Evolutionary conservation across 371 early-diverging fungal genomes (phyloP).

Genomic region (Lichtheimia ornata): DNA sequence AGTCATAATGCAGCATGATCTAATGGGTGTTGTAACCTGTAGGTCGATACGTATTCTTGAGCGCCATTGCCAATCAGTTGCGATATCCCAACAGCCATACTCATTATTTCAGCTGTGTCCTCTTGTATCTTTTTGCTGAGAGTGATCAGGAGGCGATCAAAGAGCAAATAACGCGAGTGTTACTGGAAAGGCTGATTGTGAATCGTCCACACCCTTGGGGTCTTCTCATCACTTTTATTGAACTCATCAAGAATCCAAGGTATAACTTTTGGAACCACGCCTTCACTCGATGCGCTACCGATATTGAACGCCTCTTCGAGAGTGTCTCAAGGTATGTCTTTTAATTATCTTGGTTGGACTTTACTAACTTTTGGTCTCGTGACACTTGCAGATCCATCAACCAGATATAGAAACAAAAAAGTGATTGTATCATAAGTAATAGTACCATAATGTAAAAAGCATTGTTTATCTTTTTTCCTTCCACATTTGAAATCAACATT

Average conservation of each 20-base stretch:
- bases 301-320: slow-evolving; percentile 73
- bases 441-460: too few species aligned
- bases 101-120: slow-evolving; percentile 83
- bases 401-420: too few species aligned
- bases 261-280: slow-evolving; percentile 87
- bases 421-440: too few species aligned
- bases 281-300: slow-evolving; percentile 70
- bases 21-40: background rate
- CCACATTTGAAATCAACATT: too few species aligned
- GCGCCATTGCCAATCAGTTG: slow-evolving; percentile 94
- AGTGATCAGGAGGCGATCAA: slow-evolving; percentile 80
- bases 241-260: slow-evolving; percentile 89
- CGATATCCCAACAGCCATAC: slow-evolving; percentile 97
- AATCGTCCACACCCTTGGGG: slow-evolving; percentile 99
- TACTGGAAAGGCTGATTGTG: slow-evolving; percentile 93
- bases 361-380: too few species aligned
- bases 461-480: too few species aligned
- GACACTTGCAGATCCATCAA: too few species aligned
- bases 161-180: slow-evolving; percentile 93
- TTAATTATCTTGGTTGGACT: too few species aligned
- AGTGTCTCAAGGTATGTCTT: slow-evolving; percentile 58
- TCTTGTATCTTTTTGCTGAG: slow-evolving; percentile 85
- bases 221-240: slow-evolving; percentile 93
- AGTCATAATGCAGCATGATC: background rate
- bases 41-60: slow-evolving; percentile 87